Base-by-base conservation (phyloP, 2,329 filamentous ascomycete species). In the Fusarium mundagurra region DNA sequence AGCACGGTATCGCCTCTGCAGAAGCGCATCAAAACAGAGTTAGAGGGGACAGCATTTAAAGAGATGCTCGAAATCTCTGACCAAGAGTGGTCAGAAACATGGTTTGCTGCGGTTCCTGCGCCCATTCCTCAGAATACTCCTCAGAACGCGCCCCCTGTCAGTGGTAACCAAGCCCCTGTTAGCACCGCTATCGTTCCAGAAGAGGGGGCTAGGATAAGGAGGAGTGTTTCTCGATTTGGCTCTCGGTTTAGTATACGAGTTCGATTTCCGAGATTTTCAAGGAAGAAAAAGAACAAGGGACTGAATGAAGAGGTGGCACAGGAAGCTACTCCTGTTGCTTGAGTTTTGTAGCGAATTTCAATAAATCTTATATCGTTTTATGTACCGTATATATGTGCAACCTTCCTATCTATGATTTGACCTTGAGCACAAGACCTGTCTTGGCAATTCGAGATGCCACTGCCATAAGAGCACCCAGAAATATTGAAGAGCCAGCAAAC, bases 401-500 rank as follows among this genome's bases (percentile, higher is more conserved):
- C 3, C 12, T 34, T 51, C 6, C n/a, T 36, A 20, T 51, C 54
- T 71, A 76, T 24, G 64, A 62, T 39, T 74, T 76, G 4, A 44
- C 60, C 13, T 22, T 61, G 4, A 76, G 13, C 12, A 66, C 58
- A 29, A 71, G 59, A 0, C 73, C 75, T 3, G 66, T 72, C 34
- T 77, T 77, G 12, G 71, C 43, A 33, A 74, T 65, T 33, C 75
- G 72, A 3, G 51, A 65, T 8, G 48, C 73, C 41, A 77, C 18
- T 3, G 75, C 73, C 69, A 78, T 76, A 8, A 74, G 20, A 5
- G 73, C 71, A 7, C 77, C 77, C 0, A 79, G 20, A 1, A 79
- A 38, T 16, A 79, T 71, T 1, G 76, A 77, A 14, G 67, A 69
- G 6, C 57, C 77, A 16, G 72, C 73, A 63, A 79, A 79, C 58